Evolutionary conservation across 2,329 filamentous ascomycete genomes (phyloP).

Genomic region (Sporothrix globosa): DNA sequence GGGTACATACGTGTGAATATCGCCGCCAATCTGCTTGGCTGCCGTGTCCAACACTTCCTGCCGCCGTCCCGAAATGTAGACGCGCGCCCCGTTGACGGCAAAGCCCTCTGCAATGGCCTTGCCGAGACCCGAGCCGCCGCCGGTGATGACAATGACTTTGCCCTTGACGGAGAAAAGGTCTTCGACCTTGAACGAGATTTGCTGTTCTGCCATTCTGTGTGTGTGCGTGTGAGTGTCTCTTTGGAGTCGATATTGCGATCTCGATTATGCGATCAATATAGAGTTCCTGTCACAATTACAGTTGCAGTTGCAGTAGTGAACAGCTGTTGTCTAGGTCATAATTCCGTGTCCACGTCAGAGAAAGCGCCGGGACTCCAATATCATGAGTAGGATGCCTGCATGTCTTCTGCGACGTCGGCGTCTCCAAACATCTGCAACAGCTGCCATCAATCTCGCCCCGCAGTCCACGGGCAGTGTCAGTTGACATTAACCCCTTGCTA

Average conservation of each 20-base stretch:
- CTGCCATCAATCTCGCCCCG: too few species aligned
- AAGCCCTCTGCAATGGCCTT: slow-evolving; percentile 51
- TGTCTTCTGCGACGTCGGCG: too few species aligned
- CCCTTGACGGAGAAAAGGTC: slow-evolving; percentile 47
- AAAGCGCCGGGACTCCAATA: too few species aligned
- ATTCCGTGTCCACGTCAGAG: too few species aligned
- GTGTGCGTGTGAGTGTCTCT: neutral
- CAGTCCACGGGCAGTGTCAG: too few species aligned
- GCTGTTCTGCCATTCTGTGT: slow-evolving; percentile 31
- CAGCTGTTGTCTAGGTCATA: too few species aligned
- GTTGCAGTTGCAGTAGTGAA: neutral
- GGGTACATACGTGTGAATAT: slow-evolving; percentile 34
- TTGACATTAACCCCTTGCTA: too few species aligned
- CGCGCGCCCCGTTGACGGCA: slow-evolving; percentile 50
- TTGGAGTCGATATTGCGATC: neutral
- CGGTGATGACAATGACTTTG: slow-evolving; percentile 50
- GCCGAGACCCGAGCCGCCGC: slow-evolving; percentile 52
- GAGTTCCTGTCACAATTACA: neutral
- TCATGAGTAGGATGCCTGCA: too few species aligned
- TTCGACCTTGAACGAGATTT: slow-evolving; percentile 39
- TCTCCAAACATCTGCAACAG: too few species aligned
- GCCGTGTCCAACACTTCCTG: slow-evolving; percentile 48
- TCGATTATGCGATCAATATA: too few species aligned
- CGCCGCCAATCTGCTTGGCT: slow-evolving; percentile 37
- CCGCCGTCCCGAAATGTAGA: slow-evolving; percentile 51